A percentile compares a stretch with the other conserved stretches of the same genome.
These are phyloP conservation scores for Tulasnella sp. DNA, from an alignment of 768 basidiomycete genomes.

Conservation along the genomic window DNA sequence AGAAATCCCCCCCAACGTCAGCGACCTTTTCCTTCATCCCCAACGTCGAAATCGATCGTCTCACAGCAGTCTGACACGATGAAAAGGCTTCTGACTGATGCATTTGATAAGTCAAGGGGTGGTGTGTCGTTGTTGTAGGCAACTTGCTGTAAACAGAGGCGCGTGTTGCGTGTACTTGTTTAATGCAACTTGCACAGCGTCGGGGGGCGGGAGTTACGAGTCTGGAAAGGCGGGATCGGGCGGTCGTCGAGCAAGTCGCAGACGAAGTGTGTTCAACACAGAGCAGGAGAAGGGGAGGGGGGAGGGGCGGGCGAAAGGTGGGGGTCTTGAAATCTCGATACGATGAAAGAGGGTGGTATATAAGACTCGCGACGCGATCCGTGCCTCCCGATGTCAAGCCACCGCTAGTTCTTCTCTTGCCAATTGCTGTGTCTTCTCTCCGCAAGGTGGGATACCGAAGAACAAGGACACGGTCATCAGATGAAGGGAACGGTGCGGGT, in stretches of 20 bases:
- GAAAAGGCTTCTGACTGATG: neutral
- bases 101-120: neutral
- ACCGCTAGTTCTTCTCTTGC: neutral
- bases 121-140: slow-evolving; percentile 3
- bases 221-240: neutral
- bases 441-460: slow-evolving; percentile 11
- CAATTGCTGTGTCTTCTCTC: neutral
- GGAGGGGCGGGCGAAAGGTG: slow-evolving; percentile 6
- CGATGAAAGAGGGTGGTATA: neutral
- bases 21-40: no score
- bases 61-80: slow-evolving; percentile 5
- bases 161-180: neutral
- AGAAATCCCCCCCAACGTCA: neutral
- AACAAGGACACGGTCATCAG: slow-evolving; percentile 15
- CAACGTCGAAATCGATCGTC: neutral
- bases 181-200: slow-evolving; percentile 10
- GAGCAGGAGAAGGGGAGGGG: neutral
- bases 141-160: slow-evolving; percentile 9
- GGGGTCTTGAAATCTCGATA: slow-evolving; percentile 4
- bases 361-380: neutral
- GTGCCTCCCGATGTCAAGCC: slow-evolving; percentile 11
- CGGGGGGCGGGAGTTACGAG: neutral
- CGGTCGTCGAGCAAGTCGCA: slow-evolving; percentile 7
- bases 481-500: neutral
- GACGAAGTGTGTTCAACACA: slow-evolving; percentile 11